Evolutionary conservation across 352 stramenopile species (phyloP), one percentile per base, ranked within the genome.

Genomic region (Phytophthora brassicae): DNA sequence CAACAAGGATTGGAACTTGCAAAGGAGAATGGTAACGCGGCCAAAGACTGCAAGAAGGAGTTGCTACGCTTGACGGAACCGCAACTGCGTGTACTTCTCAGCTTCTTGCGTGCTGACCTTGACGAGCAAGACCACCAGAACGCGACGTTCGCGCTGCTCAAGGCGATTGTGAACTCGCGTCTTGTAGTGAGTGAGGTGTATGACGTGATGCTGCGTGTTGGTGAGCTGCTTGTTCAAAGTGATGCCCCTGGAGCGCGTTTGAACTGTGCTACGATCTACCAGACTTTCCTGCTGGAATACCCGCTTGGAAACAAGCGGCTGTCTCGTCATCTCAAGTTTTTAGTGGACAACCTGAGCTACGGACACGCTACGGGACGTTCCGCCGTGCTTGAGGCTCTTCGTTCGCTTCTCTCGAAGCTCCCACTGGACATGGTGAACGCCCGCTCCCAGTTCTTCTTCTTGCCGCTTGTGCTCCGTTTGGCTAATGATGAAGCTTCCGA

Each of bases 341-440:
- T 98, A 46, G 63, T 99, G 11, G 87, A 97, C 31, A 99, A 99
- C 68, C 77, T 98, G 14, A 95, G 89, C 58, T 99, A 98, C 68
- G 88, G 95, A 62, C 96, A 98, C 71, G 89, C 98, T 61, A 97
- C 95, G 50, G 97, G 97, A 8, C 87, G 96, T 39, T 66, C 92
- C 45, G 92, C 94, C 5, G 95, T 96, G 50, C 86, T 99, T 31
- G 77, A 97, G 17, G 81, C 97, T 17, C 61, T 99, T 14, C 74
- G 68, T n/a, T 79, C 81, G 9, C 60, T 98, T 19, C 74, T 99
- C 45, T 87, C 91, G 59, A 97, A 97, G 66, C 79, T 99, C 2
- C 95, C 96, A 17, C 62, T 90, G 12, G 84, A 94, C 6, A 49
- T 98, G 36, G 65, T 99, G 38, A 97, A 98, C 67, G 83, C 85